Evolutionary conservation across 192 early-diverging fungal species (phyloP).

Genomic region (Umbelopsis sp.): DNA sequence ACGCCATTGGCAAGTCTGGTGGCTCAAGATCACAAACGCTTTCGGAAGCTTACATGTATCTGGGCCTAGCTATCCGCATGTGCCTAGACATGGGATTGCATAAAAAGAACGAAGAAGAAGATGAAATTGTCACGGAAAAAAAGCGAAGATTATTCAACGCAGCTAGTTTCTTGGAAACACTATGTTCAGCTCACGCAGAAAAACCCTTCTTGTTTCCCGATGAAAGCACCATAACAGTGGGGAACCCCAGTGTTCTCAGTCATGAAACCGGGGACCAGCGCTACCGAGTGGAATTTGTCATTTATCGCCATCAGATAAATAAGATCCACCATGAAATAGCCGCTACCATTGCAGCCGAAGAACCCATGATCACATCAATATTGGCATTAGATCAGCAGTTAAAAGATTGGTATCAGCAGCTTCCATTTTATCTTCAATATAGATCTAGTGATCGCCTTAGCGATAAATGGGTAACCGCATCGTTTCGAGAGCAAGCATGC

Average conservation of each 20-base stretch:
- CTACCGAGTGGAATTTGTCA: slow-evolving; percentile 40
- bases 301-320: slow-evolving; percentile 34
- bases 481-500: slow-evolving; percentile 42
- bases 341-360: slow-evolving; percentile 25
- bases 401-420: slow-evolving; percentile 28
- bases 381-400: slow-evolving; percentile 31
- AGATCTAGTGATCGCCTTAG: slow-evolving; percentile 3
- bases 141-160: slow-evolving; percentile 26
- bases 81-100: slow-evolving; percentile 36
- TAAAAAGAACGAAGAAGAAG: slow-evolving; percentile 18
- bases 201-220: slow-evolving; percentile 37
- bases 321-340: slow-evolving; percentile 38
- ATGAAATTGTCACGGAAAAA: slow-evolving; percentile 17
- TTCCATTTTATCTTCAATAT: slow-evolving; percentile 37
- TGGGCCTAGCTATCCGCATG: slow-evolving; percentile 42
- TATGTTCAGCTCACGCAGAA: slow-evolving; percentile 37
- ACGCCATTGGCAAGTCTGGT: slow-evolving; percentile 39
- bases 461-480: slow-evolving; percentile 25
- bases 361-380: slow-evolving; percentile 27
- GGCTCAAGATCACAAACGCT: slow-evolving; percentile 17
- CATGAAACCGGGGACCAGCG: slow-evolving; percentile 34
- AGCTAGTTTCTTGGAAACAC: slow-evolving; percentile 29
- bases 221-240: slow-evolving; percentile 20
- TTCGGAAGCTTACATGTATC: slow-evolving; percentile 35
- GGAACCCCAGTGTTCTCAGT: slow-evolving; percentile 1